Conservation (phyloP, 202 grass and related monocot species). For the Panicum hallii region DNA sequence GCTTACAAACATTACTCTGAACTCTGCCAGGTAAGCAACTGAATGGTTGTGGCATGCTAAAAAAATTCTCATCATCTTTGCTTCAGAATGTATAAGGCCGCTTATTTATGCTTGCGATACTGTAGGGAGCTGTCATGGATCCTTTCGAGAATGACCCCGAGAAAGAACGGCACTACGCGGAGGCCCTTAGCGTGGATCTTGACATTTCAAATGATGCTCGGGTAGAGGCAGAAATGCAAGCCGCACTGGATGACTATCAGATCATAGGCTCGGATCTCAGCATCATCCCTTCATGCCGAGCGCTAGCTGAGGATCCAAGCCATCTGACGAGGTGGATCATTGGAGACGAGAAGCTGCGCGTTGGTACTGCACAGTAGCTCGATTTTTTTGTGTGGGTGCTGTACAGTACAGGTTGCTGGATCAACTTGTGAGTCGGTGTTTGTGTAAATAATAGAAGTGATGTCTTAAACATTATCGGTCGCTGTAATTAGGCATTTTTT, state of each 20-base stretch:
- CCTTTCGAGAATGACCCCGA: constrained; percentile 73
- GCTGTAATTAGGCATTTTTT: background rate
- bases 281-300: constrained; percentile 63
- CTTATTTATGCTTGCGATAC: constrained; percentile 26
- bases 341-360: constrained; percentile 67
- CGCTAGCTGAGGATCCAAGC: constrained; percentile 63
- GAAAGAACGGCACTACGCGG: constrained; percentile 66
- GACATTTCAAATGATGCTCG: constrained; percentile 56
- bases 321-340: constrained; percentile 86
- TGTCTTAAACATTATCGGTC: background rate
- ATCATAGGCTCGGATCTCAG: constrained; percentile 75
- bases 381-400: background rate
- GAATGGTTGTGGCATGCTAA: background rate
- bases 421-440: background rate
- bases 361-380: constrained; percentile 37
- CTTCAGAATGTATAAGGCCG: background rate
- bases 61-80: background rate
- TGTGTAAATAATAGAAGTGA: constrained; percentile 13
- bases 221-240: constrained; percentile 65
- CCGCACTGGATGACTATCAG: constrained; percentile 63
- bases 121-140: constrained; percentile 84
- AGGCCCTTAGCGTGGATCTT: constrained; percentile 60
- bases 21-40: constrained; percentile 67
- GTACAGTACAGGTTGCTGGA: constrained; percentile 30
- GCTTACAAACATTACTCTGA: constrained; percentile 85